These are phyloP conservation scores for Xylariaceae sp. DNA, from an alignment of 2,329 filamentous ascomycete genomes.

Conservation along the genomic window DNA sequence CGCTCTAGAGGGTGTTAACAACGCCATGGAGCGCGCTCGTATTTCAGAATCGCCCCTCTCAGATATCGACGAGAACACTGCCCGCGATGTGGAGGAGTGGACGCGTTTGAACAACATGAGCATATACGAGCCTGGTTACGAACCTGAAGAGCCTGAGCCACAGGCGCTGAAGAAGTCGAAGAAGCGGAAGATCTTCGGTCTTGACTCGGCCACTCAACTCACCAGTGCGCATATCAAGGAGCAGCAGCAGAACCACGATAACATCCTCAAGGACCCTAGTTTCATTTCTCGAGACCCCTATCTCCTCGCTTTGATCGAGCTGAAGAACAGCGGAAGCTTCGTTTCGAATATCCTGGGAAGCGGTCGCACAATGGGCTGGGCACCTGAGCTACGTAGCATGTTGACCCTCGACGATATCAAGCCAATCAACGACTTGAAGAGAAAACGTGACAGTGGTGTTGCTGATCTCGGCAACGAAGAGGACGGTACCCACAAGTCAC, in stretches of 20 bases:
- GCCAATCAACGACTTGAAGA: slow-evolving; percentile 75
- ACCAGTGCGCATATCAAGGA: slow-evolving; percentile 73
- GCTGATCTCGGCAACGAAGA: slow-evolving; percentile 70
- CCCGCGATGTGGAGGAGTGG: slow-evolving; percentile 56
- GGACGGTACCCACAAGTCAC: slow-evolving; percentile 59
- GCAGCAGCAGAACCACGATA: slow-evolving; percentile 78
- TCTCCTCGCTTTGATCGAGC: slow-evolving; percentile 79
- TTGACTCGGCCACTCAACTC: slow-evolving; percentile 77
- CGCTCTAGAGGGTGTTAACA: slow-evolving; percentile 39
- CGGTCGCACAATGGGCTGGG: slow-evolving; percentile 73
- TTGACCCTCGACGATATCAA: slow-evolving; percentile 80
- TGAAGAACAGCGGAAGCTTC: slow-evolving; percentile 88
- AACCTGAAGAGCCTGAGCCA: slow-evolving; percentile 55
- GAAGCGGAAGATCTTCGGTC: slow-evolving; percentile 73
- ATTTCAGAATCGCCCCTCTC: slow-evolving; percentile 67
- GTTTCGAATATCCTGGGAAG: slow-evolving; percentile 82
- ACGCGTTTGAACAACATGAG: slow-evolving; percentile 50
- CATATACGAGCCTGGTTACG: slow-evolving; percentile 57
- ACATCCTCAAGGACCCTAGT: slow-evolving; percentile 74
- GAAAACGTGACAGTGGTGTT: slow-evolving; percentile 86
- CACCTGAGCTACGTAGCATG: slow-evolving; percentile 86
- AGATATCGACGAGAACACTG: slow-evolving; percentile 60
- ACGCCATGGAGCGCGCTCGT: slow-evolving; percentile 49
- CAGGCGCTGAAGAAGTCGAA: slow-evolving; percentile 69
- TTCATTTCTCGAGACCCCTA: slow-evolving; percentile 86